Base-by-base conservation (phyloP, 495 filamentous ascomycete species). In the Daldinia concentrica region DNA sequence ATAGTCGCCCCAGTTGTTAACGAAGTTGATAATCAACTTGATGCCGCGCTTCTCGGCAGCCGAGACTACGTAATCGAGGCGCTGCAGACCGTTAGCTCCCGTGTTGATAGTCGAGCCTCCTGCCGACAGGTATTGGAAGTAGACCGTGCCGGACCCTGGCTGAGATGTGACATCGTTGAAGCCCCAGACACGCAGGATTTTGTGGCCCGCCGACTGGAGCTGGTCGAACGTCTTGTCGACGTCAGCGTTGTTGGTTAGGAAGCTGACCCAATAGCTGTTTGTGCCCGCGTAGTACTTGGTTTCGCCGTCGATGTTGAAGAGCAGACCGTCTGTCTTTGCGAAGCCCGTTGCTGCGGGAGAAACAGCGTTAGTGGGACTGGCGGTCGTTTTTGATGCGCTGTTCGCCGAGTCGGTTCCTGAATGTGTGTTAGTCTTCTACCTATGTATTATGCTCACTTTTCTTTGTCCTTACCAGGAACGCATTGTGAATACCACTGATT, bases 241-340 rank as follows among this genome's bases (percentile, higher is more conserved):
- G 74, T 92, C 89, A n/a, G 75, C 79, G 66, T 87, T 82, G 75
- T 86, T 88, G 19, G 82, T 86, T 24, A 92, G 84, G 81, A 92
- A 92, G 17, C 84, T 81, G 68, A 92, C 86, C 90, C 90, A 94
- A 83, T 93, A 93, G 51, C 86, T 80, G 78, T 94, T 93, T 4
- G 89, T 90, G 15, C 91, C 91, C 3, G 89, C 87, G 74, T 84
- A 91, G 78, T 90, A 88, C 64, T 82, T 82, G 4, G 86, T 87
- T 66, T 86, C 72, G 19, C 88, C 88, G 74, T 90, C 87, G 70
- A 92, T 87, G 56, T 79, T 83, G 80, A 92, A 90, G 17, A 85
- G 73, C 17, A 69, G 62, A 6, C 71, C 71, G 43, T 69, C 66
- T 6, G 66, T 59, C 66, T 73, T 73, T 8, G 71, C 30, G 58